Percentiles rank a stretch among this genome's conserved stretches.
Evolutionary conservation across 2,329 filamentous ascomycete genomes (phyloP).

Genomic region (Incumbomyces lentus): DNA sequence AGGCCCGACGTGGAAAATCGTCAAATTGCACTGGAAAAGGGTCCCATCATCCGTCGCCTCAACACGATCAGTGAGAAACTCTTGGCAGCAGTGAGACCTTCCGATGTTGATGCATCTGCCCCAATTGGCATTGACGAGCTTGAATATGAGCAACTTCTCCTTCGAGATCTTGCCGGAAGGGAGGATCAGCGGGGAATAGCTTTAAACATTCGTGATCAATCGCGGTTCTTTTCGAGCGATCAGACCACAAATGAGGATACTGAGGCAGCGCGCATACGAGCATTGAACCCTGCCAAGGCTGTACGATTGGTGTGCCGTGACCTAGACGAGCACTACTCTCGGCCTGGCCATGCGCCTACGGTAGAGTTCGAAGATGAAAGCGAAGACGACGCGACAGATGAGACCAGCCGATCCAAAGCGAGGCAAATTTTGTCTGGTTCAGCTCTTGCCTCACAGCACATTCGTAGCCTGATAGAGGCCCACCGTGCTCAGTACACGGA

Average conservation of each 20-base stretch:
- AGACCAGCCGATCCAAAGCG: conserved; percentile 42
- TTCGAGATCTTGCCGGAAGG: conserved; percentile 70
- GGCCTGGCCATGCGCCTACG: conserved; percentile 13
- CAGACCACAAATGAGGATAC: conserved; percentile 28
- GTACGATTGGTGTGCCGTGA: conserved; percentile 15
- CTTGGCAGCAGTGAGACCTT: conserved; percentile 73
- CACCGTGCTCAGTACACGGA: conserved; percentile 41
- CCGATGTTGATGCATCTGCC: conserved; percentile 57
- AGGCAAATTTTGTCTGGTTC: conserved; percentile 42
- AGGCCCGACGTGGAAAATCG: conserved; percentile 84
- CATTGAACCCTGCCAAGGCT: conserved; percentile 16
- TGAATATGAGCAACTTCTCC: conserved; percentile 61
- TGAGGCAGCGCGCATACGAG: conserved; percentile 22
- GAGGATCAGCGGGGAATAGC: conserved; percentile 66
- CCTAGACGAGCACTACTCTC: conserved; percentile 13
- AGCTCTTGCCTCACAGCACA: conserved; percentile 50
- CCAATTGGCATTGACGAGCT: conserved; percentile 61
- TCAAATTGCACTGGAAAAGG: conserved; percentile 60
- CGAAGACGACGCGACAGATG: conserved; percentile 28
- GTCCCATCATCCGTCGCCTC: conserved; percentile 78
- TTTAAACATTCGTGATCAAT: conserved; percentile 81
- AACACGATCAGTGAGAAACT: conserved; percentile 91
- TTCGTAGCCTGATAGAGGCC: conserved; percentile 47
- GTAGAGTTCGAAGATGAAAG: conserved; percentile 17
- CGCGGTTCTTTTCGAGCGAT: conserved; percentile 59